Evolutionary conservation across 139 green algal genomes (phyloP).

Genomic region (Micractinium conductrix): DNA sequence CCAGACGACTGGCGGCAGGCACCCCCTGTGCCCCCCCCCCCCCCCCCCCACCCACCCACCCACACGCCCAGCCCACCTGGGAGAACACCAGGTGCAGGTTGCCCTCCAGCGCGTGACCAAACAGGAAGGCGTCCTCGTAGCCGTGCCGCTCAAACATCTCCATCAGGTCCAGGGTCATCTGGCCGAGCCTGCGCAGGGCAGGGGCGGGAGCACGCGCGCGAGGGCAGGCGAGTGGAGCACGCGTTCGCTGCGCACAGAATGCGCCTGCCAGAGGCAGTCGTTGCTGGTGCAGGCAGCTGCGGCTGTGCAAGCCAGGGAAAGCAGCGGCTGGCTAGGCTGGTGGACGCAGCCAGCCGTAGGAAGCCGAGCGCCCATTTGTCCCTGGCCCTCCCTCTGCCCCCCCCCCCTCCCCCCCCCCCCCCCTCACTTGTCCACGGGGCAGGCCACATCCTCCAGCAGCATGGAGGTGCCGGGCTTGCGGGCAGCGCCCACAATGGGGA

Average conservation of each 20-base stretch:
- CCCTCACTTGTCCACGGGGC: conserved; percentile 90
- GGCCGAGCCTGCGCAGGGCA: conserved; percentile 64
- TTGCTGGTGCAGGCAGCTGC: no score
- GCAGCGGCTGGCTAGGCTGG: not conserved
- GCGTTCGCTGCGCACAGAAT: no score
- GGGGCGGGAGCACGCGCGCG: not conserved
- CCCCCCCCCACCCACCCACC: not conserved
- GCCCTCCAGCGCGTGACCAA: conserved; percentile 97
- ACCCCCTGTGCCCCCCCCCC: not conserved
- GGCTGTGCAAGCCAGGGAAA: no score
- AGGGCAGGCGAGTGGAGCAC: no score
- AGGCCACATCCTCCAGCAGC: conserved; percentile 98
- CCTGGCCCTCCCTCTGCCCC: no score
- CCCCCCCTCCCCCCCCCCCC: no score
- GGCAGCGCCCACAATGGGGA: conserved; percentile 94
- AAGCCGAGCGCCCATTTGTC: no score
- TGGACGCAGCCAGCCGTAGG: no score
- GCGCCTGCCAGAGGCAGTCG: no score
- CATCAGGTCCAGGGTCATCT: conserved; percentile 97
- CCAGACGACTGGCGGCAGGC: not conserved
- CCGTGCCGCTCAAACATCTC: conserved; percentile 87
- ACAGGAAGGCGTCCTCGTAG: conserved; percentile 95
- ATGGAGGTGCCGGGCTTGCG: conserved; percentile 93
- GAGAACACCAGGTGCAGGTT: conserved; percentile 98
- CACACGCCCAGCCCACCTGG: conserved; percentile 73